Base-by-base conservation (phyloP, 108 stramenopile species). In the Craspedostauros australis region DNA sequence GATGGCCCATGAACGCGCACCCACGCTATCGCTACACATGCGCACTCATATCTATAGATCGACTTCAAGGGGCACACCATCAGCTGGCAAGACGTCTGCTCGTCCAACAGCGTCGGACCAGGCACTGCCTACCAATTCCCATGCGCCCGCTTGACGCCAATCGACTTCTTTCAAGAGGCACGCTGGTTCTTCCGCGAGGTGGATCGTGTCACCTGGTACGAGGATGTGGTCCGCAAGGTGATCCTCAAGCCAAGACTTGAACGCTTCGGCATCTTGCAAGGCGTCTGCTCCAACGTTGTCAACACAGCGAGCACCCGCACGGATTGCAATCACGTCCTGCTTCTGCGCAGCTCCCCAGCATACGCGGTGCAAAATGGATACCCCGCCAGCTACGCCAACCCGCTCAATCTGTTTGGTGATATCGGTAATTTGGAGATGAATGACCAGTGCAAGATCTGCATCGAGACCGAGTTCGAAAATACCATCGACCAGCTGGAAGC, bases 121-220 rank as follows among this genome's bases (percentile, higher is more conserved):
- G 36, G 32, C 39, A 53, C 60, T 37, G 29, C 59, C 43, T 55
- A 65, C 54, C n/a, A 63, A 22, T 72, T 72, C 37, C 64, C 64
- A 2, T 72, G 71, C 44, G 55, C 47, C 2, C 51, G 71, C 4
- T 39, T 72, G 16, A 49, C 64, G 34, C 73, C 73, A 3, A 75
- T 75, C 67, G 73, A 75, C 42, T 62, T 62, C 28, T 75, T 69
- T 46, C 62, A 69, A 60, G 73, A 75, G 37, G 50, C 73, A 5
- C 42, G 62, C 2, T 69, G 67, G 67, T 64, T 54, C 28, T 64
- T 75, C 23, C 42, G 59, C 32, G 67, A 68, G 27, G 33, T 18
- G 5, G 67, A 64, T 34, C 46, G 52, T 4, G 37, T 68, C 25
- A 62, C 60, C 5, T 75, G 73, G 73, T 75, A 75, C 40, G 27